Evolutionary conservation across 805 yeast genomes (phyloP).

Genomic region (Lipomyces yamanashiensis): DNA sequence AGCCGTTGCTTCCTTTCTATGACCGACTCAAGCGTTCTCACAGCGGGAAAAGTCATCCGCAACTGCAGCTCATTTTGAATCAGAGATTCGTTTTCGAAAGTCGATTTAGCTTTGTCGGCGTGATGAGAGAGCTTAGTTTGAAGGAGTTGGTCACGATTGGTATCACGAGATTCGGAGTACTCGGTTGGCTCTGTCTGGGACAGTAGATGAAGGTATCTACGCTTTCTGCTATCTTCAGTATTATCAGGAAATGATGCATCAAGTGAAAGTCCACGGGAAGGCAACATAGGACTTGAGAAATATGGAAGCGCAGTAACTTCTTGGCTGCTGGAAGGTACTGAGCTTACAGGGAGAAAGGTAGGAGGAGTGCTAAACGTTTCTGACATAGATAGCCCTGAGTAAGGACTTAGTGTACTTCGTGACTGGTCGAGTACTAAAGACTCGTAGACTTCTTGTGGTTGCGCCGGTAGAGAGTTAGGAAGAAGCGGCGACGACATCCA

Average conservation of each 20-base stretch:
- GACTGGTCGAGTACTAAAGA: not conserved
- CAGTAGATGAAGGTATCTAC: not conserved
- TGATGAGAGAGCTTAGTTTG: slow-evolving; percentile 1
- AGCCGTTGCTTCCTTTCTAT: slow-evolving; percentile 3
- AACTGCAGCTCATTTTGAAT: slow-evolving; percentile 6
- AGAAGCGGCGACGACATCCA: slow-evolving; percentile 14
- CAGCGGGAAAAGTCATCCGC: slow-evolving; percentile 10
- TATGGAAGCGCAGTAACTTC: slow-evolving; percentile 3
- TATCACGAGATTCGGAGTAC: not conserved
- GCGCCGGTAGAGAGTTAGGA: not conserved
- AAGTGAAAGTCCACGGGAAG: not conserved
- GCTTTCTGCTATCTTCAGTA: not conserved
- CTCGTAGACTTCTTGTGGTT: not conserved
- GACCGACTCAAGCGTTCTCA: not conserved
- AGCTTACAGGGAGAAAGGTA: not conserved
- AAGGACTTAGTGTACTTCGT: not conserved
- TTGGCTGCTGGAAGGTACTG: not conserved
- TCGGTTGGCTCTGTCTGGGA: slow-evolving; percentile 11
- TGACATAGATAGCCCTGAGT: not conserved
- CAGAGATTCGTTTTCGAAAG: slow-evolving; percentile 16
- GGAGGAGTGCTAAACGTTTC: slow-evolving; percentile 7
- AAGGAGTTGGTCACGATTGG: slow-evolving; percentile 1
- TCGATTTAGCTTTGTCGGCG: not conserved
- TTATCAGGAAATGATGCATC: not conserved
- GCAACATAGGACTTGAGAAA: slow-evolving; percentile 19